phyloP scores from a whole-genome alignment of 2,329 filamentous ascomycete genomes.

The Teratosphaeria nubilosa region DNA sequence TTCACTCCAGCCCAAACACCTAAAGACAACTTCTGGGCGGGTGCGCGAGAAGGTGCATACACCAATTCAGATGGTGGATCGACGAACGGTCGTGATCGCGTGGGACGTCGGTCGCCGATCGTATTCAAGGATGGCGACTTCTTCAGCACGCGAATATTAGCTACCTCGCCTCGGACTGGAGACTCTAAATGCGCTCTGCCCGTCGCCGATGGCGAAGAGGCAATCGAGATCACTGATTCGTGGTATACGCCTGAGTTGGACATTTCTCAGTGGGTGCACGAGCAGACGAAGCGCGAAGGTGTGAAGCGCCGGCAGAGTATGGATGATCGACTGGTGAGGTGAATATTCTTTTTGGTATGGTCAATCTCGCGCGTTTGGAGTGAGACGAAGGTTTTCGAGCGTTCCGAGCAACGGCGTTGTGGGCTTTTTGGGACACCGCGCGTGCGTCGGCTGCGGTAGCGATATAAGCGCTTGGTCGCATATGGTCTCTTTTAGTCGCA shows the following conservation, averaged over 20 bases:
- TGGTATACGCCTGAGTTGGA: slow-evolving; percentile 21
- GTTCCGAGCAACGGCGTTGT: background rate
- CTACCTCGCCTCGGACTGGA: background rate
- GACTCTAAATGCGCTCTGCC: background rate
- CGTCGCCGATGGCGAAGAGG: slow-evolving; percentile 10
- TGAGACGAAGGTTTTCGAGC: slow-evolving; percentile 1
- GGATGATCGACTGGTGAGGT: background rate
- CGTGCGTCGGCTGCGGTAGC: background rate
- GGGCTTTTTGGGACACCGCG: background rate
- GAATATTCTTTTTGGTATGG: background rate
- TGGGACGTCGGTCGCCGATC: slow-evolving; percentile 13
- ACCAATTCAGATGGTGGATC: background rate
- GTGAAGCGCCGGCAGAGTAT: slow-evolving; percentile 32
- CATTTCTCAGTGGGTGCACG: slow-evolving; percentile 16
- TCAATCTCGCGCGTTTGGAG: too few relatives aligned
- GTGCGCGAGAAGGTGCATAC: background rate
- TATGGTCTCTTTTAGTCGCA: too few relatives aligned
- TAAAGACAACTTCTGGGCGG: slow-evolving; percentile 12
- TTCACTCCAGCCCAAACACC: slow-evolving; percentile 2
- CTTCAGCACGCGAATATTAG: slow-evolving; percentile 4
- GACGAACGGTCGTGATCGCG: background rate
- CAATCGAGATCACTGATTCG: slow-evolving; percentile 24
- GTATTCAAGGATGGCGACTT: slow-evolving; percentile 23
- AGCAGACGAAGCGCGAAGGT: slow-evolving; percentile 25
- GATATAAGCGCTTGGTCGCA: background rate